Evolutionary conservation across 1,139 yeast species (phyloP).

Genomic region (Yarrowia galli): DNA sequence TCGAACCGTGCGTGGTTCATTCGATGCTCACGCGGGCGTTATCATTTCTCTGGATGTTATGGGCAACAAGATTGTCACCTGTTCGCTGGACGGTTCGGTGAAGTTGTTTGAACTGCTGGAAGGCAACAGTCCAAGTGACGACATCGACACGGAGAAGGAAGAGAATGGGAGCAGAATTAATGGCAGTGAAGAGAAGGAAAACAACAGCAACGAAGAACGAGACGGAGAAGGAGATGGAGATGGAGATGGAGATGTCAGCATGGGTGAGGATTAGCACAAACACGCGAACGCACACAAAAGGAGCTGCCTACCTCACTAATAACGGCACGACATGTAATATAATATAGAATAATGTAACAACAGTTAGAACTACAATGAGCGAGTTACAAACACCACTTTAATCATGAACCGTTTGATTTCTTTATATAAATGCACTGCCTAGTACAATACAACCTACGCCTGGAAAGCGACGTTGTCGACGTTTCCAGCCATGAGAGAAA

Average conservation of each 20-base stretch:
- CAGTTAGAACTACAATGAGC: no score
- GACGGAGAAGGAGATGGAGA: background rate
- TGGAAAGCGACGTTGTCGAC: constrained; percentile 72
- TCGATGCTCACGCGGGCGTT: constrained; percentile 10
- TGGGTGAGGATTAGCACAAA: constrained; percentile 12
- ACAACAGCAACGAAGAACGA: background rate
- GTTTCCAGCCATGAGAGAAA: constrained; percentile 83
- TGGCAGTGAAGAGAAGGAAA: background rate
- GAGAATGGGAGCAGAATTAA: background rate
- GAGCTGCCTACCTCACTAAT: background rate
- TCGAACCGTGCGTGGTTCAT: constrained; percentile 16
- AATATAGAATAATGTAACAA: background rate
- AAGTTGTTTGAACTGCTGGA: constrained; percentile 6
- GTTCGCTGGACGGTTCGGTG: constrained; percentile 29
- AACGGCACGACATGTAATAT: background rate
- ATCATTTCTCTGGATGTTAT: constrained; percentile 22
- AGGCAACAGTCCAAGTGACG: background rate
- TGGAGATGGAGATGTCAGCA: constrained; percentile 25
- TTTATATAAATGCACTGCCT: constrained; percentile 12
- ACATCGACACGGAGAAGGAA: background rate
- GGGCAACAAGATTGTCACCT: constrained; percentile 4
- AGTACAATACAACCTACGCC: constrained; percentile 40
- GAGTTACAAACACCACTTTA: background rate
- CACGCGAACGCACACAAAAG: background rate
- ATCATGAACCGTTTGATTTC: constrained; percentile 12